Base-by-base conservation (phyloP, 2,329 filamentous ascomycete species). In the Arthroderma sp. region DNA sequence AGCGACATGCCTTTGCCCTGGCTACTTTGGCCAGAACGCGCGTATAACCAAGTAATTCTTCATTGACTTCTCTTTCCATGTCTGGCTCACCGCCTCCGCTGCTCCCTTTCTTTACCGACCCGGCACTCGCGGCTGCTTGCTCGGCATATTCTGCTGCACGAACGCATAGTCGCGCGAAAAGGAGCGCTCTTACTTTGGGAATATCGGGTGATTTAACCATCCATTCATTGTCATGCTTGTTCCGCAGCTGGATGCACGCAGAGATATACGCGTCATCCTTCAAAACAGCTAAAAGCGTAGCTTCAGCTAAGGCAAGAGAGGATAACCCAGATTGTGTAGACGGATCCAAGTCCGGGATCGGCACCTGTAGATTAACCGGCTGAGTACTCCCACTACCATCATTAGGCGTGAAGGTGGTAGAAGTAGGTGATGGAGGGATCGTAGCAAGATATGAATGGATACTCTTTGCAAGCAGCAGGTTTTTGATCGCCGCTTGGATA, bases 241-340 rank as follows among this genome's bases (percentile, higher is more conserved):
- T 93, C 40, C 88, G 75, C 46, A 82, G 78, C 56, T 94, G 85
- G 1, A 86, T 79, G 2, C 94, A 82, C 5, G 81, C 76, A 1
- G 83, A 80, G 1, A 89, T 83, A 57, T 95, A 96, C 0, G 89
- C 87, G 57, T 98, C 91, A 58, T 96, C 89, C 55, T 96, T 96
- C 41, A 94, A 63, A 1, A 96, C 86, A 0, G 86, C 86, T 1
- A 95, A 75, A 1, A 96, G 73, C 0, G 88, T 95, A 0, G 88
- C 88, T 64, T 95, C 89, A 1, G 88, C 86, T 30, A 91, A 71
- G 0, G 86, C 79, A 3, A 95, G 71, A 7, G 64, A 62, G 1
- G 66, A 57, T 3, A 71, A 54, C 5, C 66, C 66, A 0, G 60
- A 58, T 50, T 71, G 68, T 6, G 63, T 62, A 3, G 57, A 57